Evolutionary conservation across 345 rosid species (phyloP).

Genomic region (Gossypium herbaceum): DNA sequence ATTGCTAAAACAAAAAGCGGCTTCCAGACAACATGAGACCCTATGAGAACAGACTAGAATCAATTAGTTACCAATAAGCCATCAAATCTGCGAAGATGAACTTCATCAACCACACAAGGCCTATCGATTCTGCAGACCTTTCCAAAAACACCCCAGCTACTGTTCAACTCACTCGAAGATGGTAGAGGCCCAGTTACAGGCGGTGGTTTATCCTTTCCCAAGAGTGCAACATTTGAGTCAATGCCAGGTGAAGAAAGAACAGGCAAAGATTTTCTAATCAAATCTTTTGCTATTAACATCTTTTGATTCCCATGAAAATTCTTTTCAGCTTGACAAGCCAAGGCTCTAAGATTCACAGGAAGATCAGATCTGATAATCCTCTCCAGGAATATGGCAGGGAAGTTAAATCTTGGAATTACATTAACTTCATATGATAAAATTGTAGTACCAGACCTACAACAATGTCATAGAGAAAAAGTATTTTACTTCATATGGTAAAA

Average conservation of each 20-base stretch:
- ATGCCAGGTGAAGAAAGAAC: conserved; percentile 28
- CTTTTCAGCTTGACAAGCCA: conserved; percentile 78
- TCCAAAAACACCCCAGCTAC: conserved; percentile 76
- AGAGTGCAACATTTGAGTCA: conserved; percentile 29
- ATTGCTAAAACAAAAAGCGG: conserved; percentile 22
- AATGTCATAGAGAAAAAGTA: conserved; percentile 1
- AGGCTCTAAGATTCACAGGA: conserved; percentile 88
- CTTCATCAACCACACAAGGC: conserved; percentile 87
- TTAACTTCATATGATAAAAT: conserved; percentile 76
- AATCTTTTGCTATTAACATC: conserved; percentile 28
- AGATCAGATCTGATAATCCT: conserved; percentile 92
- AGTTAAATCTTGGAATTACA: conserved; percentile 86
- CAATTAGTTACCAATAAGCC: conserved; percentile 70
- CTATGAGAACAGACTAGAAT: conserved; percentile 20
- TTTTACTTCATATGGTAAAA: not conserved
- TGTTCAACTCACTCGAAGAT: conserved; percentile 48
- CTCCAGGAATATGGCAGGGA: conserved; percentile 90
- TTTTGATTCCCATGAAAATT: conserved; percentile 38
- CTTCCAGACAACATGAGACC: conserved; percentile 21
- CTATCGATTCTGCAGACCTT: conserved; percentile 72
- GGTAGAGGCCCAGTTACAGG: conserved; percentile 19
- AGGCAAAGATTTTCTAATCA: conserved; percentile 26
- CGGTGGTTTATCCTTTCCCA: conserved; percentile 24
- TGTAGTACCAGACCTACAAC: conserved; percentile 54
- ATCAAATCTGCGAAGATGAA: conserved; percentile 95